Evolutionary conservation across 2,329 filamentous ascomycete species (phyloP).

Genomic region (Neonectria punicea): DNA sequence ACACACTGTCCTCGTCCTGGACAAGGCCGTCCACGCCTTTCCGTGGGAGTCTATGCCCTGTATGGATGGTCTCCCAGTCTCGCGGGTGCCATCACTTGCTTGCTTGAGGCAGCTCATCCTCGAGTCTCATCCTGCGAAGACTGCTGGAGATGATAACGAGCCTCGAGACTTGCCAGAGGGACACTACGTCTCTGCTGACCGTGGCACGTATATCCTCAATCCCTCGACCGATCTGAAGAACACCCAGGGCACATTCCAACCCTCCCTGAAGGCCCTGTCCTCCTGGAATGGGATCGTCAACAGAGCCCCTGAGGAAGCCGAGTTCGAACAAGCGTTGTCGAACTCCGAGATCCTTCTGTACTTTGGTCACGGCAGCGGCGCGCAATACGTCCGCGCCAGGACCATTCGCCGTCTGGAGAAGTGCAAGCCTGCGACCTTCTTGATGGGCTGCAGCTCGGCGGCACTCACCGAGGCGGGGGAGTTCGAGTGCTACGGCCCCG

Average conservation of each 20-base stretch:
- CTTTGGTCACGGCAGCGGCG: conserved; percentile 95
- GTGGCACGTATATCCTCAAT: conserved; percentile 86
- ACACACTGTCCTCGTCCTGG: conserved; percentile 90
- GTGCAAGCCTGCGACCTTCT: conserved; percentile 80
- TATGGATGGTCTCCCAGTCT: conserved; percentile 81
- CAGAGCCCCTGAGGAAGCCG: conserved; percentile 77
- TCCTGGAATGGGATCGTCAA: conserved; percentile 78
- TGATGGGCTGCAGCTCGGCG: conserved; percentile 95
- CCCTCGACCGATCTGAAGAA: conserved; percentile 84
- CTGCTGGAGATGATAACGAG: conserved; percentile 8
- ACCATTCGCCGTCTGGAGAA: conserved; percentile 81
- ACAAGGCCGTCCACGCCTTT: conserved; percentile 90
- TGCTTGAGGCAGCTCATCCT: conserved; percentile 82
- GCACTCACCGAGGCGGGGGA: conserved; percentile 81
- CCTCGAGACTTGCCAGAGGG: conserved; percentile 48
- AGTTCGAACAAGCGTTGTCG: conserved; percentile 77
- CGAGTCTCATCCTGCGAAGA: conserved; percentile 50
- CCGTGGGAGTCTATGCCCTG: conserved; percentile 97
- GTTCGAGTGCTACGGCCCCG: conserved; percentile 91
- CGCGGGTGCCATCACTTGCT: conserved; percentile 86
- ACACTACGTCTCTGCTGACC: conserved; percentile 64
- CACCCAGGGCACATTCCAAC: conserved; percentile 80
- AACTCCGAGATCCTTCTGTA: conserved; percentile 82
- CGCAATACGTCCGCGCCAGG: conserved; percentile 90
- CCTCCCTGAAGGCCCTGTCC: conserved; percentile 70